Percentiles rank a stretch among this genome's conserved stretches.
phyloP scores from a whole-genome alignment of 208 protist genomes.

The Acanthamoeba polyphaga region DNA sequence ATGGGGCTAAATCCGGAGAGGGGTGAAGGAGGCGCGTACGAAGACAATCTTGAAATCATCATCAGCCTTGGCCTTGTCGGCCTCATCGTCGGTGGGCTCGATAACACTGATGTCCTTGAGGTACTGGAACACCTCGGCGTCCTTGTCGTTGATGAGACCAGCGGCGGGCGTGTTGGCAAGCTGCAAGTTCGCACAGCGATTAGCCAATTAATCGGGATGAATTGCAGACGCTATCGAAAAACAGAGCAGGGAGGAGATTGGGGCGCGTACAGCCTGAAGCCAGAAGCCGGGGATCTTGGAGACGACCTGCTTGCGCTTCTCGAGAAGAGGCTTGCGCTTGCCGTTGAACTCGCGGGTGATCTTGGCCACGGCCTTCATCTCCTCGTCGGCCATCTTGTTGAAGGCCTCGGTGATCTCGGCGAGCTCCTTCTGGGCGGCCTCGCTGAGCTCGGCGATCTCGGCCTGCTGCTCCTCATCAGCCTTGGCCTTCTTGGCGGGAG shows the following conservation, averaged over 20 bases:
- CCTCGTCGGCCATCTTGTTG: neutral
- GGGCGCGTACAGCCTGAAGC: conserved; percentile 2
- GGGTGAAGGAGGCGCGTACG: neutral
- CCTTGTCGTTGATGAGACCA: neutral
- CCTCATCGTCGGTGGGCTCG: neutral
- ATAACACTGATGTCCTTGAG: neutral
- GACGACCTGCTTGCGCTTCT: conserved; percentile 7
- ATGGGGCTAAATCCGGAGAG: neutral
- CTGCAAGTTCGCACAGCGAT: neutral
- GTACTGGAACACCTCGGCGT: neutral
- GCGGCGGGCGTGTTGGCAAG: neutral
- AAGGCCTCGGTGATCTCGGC: neutral
- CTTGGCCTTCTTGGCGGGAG: conserved; percentile 29
- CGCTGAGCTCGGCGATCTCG: conserved; percentile 19
- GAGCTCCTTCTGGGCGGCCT: conserved; percentile 36
- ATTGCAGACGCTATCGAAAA: too few species aligned
- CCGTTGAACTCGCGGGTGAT: conserved; percentile 36
- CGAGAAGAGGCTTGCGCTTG: conserved; percentile 24
- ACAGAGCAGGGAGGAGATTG: neutral
- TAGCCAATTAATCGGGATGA: too few species aligned
- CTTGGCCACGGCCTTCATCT: conserved; percentile 27
- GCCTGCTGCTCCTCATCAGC: conserved; percentile 3
- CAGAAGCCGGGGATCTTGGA: conserved; percentile 53
- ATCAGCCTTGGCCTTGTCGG: neutral
- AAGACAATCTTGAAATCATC: conserved; percentile 63